Base-by-base conservation (phyloP, 768 basidiomycete genomes). In the Exsudoporus frostii region DNA sequence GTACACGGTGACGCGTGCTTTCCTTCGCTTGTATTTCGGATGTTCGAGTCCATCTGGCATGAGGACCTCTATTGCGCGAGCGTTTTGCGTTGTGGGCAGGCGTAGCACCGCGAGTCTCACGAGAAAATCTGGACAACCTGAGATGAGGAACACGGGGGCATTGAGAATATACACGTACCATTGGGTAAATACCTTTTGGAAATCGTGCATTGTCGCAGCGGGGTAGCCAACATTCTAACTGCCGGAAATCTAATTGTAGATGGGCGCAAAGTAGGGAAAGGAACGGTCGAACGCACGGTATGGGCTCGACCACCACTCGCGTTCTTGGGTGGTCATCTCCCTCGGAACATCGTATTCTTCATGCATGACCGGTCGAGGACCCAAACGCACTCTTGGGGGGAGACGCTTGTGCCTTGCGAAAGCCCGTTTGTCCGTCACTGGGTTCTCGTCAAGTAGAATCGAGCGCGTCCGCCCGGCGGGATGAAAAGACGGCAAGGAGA, bases 161-260 rank as follows among this genome's bases (percentile, higher is more conserved):
- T 13, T n/a, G 34, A 9, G 13, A 30, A 32, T 25, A 24, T 9
- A 48, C 34, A 53, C 73, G 45, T 55, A 84, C 89, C 89, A 34
- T 67, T 71, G 6, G 90, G 89, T 20, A 88, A 55, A 60, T 75
- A 70, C 55, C 77, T 71, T 7, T 65, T 65, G 4, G 85, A 83
- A 14, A 77, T 51, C 9, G 71, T 55, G 56, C 87, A 90, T 48
- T 64, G 68, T 11, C 89, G 79, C 43, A 89, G 44, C 3, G 88
- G 87, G 25, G 79, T 79, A 6, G 81, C 73, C 6, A 91, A 65
- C 84, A 92, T 90, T 48, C 88, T 79, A 11, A 91, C 88, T 88
- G 59, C 27, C 48, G 48, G 46, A 3, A 4, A 38, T 38, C 50
- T 36, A 3, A 25, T 41, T 33, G 41, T 40, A 20, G 40, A 34